These are phyloP conservation scores for Pichia paraexigua DNA, from an alignment of 805 yeast genomes.

Conservation along the genomic window DNA sequence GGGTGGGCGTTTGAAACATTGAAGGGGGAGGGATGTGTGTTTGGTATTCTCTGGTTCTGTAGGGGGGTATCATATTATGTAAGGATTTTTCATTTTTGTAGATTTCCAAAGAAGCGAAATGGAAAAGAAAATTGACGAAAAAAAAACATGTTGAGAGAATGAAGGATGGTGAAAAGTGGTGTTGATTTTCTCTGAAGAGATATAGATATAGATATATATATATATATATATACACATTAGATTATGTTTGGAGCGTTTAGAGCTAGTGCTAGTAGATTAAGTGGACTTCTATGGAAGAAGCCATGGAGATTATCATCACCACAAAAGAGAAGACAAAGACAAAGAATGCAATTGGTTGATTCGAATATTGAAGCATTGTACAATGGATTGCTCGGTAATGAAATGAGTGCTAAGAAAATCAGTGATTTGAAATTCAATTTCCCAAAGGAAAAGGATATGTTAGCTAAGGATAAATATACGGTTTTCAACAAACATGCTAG, in stretches of 20 bases:
- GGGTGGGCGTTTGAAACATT: not conserved
- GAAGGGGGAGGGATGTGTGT: no score
- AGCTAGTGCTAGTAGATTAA: slow-evolving; percentile 45
- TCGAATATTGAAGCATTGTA: slow-evolving; percentile 59
- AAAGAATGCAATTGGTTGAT: slow-evolving; percentile 78
- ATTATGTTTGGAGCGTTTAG: slow-evolving; percentile 52
- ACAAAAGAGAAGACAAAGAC: slow-evolving; percentile 80
- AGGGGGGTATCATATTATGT: no score
- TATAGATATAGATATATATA: no score
- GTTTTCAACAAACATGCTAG: slow-evolving; percentile 67
- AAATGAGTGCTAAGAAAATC: slow-evolving; percentile 28
- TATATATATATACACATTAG: no score
- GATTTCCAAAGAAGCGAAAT: no score
- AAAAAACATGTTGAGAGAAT: no score
- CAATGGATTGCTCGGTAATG: slow-evolving; percentile 35
- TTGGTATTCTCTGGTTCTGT: no score
- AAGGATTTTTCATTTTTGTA: no score
- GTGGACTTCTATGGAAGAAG: slow-evolving; percentile 76
- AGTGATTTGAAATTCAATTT: slow-evolving; percentile 36
- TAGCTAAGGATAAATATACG: slow-evolving; percentile 76
- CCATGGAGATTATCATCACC: slow-evolving; percentile 72
- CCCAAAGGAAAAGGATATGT: slow-evolving; percentile 80
- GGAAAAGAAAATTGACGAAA: not conserved
- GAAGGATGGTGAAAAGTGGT: no score
- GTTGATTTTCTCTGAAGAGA: no score